Conservation (phyloP, 1,284 basidiomycete species). For the Pisolithus thermaeus region DNA sequence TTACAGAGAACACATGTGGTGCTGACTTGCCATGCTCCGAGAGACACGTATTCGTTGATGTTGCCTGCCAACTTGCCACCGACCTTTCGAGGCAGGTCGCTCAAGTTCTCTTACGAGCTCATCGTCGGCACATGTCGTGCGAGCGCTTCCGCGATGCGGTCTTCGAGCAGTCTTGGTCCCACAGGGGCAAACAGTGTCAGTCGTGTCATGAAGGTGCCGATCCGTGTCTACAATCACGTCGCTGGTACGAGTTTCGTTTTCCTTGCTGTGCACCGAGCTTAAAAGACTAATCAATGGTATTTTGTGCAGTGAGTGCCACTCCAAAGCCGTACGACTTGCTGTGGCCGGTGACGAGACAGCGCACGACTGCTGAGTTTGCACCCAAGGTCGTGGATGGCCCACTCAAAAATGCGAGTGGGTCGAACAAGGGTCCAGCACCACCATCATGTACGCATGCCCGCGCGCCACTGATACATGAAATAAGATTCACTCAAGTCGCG, state of each 20-base stretch:
- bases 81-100: slow-evolving; percentile 78
- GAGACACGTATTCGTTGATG: slow-evolving; percentile 73
- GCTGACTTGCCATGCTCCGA: slow-evolving; percentile 26
- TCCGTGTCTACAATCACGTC: slow-evolving; percentile 83
- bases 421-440: neutral
- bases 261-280: neutral
- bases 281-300: slow-evolving; percentile 1
- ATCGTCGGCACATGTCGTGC: slow-evolving; percentile 81
- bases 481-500: neutral
- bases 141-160: slow-evolving; percentile 25
- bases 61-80: slow-evolving; percentile 84
- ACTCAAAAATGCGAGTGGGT: slow-evolving; percentile 1
- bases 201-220: slow-evolving; percentile 82
- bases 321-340: slow-evolving; percentile 61
- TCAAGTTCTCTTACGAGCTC: slow-evolving; percentile 87
- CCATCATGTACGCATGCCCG: slow-evolving; percentile 12
- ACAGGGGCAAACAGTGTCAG: slow-evolving; percentile 53
- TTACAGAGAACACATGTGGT: neutral
- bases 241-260: slow-evolving; percentile 44
- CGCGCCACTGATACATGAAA: neutral
- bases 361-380: slow-evolving; percentile 16
- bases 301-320: slow-evolving; percentile 43
- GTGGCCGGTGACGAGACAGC: slow-evolving; percentile 54
- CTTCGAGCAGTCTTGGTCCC: slow-evolving; percentile 23
- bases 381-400: slow-evolving; percentile 20